Conservation (phyloP, 495 filamentous ascomycete genomes). For the Hypoxylon fuscum region DNA sequence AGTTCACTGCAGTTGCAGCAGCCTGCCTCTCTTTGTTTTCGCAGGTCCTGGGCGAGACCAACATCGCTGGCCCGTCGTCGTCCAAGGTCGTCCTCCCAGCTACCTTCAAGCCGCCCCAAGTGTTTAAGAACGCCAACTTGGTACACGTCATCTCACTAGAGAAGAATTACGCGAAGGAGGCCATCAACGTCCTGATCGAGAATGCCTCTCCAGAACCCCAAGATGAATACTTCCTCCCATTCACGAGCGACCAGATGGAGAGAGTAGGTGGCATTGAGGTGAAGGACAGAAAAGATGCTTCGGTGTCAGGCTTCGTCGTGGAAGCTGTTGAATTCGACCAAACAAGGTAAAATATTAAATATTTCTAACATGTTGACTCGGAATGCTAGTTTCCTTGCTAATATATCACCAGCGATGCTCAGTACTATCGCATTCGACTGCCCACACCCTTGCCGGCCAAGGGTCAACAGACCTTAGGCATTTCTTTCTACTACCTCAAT, state of each 20-base stretch:
- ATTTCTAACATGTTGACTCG: no score
- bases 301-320: slow-evolving; percentile 71
- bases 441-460: slow-evolving; percentile 76
- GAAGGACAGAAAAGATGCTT: slow-evolving; percentile 83
- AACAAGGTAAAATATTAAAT: slow-evolving; percentile 70
- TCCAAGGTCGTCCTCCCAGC: slow-evolving; percentile 62
- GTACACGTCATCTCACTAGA: slow-evolving; percentile 91
- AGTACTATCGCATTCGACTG: slow-evolving; percentile 86
- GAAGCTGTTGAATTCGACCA: slow-evolving; percentile 71
- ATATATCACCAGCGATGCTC: slow-evolving; percentile 66
- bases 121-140: slow-evolving; percentile 91
- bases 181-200: slow-evolving; percentile 92
- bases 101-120: slow-evolving; percentile 85
- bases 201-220: slow-evolving; percentile 80
- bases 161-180: slow-evolving; percentile 88
- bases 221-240: slow-evolving; percentile 87
- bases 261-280: slow-evolving; percentile 88
- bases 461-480: slow-evolving; percentile 83
- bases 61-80: slow-evolving; percentile 45
- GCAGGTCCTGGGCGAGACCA: slow-evolving; percentile 49
- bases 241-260: slow-evolving; percentile 75
- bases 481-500: slow-evolving; percentile 81
- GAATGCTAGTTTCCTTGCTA: slow-evolving; percentile 18
- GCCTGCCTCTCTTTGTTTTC: slow-evolving; percentile 59
- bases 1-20: slow-evolving; percentile 60